phyloP scores from a whole-genome alignment of 306 rosid genomes.

The Fagus sylvatica region DNA sequence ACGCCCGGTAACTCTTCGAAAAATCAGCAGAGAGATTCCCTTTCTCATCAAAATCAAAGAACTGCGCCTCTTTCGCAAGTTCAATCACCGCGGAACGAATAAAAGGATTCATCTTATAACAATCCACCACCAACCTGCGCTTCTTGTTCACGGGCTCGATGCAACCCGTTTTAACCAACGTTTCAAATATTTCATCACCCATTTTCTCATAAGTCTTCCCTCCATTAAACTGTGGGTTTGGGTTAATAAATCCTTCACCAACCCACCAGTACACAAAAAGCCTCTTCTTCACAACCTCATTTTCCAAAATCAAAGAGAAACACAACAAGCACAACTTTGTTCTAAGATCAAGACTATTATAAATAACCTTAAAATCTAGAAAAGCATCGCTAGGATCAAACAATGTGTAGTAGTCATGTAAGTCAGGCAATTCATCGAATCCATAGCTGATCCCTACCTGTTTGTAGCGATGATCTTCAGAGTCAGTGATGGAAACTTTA shows the following conservation, averaged over 20 bases:
- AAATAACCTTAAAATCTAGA: slow-evolving; percentile 12
- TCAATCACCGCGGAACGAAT: slow-evolving; percentile 31
- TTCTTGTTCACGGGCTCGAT: slow-evolving; percentile 20
- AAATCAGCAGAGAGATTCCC: slow-evolving; percentile 1
- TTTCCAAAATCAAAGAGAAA: slow-evolving; percentile 28
- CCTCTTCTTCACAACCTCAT: slow-evolving; percentile 33
- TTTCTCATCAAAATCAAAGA: slow-evolving; percentile 13
- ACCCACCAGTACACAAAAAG: slow-evolving; percentile 37
- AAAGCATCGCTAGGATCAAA: not conserved
- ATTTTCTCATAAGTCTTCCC: not conserved
- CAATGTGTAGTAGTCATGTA: not conserved
- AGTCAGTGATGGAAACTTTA: not conserved
- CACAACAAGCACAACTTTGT: slow-evolving; percentile 22
- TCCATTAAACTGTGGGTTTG: not conserved
- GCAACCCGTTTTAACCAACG: slow-evolving; percentile 13
- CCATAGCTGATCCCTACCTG: not conserved
- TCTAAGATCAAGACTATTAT: not conserved
- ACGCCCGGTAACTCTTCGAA: not conserved
- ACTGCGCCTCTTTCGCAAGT: not conserved
- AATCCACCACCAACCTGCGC: not conserved
- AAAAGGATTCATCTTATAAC: slow-evolving; percentile 22
- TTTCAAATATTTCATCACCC: slow-evolving; percentile 3
- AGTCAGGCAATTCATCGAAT: not conserved
- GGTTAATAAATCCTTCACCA: slow-evolving; percentile 23
- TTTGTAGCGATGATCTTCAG: not conserved